A percentile compares a stretch with the other conserved stretches of the same genome.
Conservation (phyloP, 306 rosid species). For the Astragalus glycyphyllos region DNA sequence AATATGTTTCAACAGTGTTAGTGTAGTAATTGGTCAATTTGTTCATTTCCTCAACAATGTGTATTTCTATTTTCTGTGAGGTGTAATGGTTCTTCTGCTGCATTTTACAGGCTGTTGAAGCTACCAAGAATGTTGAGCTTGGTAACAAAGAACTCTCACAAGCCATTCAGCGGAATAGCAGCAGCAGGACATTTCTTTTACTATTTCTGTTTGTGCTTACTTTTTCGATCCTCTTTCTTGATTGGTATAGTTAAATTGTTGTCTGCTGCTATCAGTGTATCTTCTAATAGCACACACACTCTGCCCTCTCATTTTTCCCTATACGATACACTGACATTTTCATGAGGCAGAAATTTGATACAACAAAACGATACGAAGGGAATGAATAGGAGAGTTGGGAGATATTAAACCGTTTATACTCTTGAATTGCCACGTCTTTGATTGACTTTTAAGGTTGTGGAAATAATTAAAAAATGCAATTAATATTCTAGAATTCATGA, state of each 20-base stretch:
- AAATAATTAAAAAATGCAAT: no score
- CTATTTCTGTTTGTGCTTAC: conserved; percentile 88
- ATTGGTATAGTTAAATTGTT: conserved; percentile 78
- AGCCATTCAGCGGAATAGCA: conserved; percentile 79
- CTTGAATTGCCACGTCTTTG: background rate
- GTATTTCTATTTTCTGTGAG: conserved; percentile 1
- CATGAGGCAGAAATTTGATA: conserved; percentile 13
- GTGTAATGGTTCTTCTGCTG: conserved; percentile 26
- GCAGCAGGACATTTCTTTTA: conserved; percentile 92
- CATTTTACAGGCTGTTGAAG: conserved; percentile 86
- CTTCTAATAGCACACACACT: conserved; percentile 4
- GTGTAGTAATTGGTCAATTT: background rate
- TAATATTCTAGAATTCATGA: no score
- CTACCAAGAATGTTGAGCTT: conserved; percentile 85
- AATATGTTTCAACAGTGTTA: background rate
- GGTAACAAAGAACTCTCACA: conserved; percentile 95
- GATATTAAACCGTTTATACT: background rate
- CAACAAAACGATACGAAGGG: no score
- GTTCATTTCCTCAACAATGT: background rate
- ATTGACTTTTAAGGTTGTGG: no score
- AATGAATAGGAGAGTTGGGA: background rate
- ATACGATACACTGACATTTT: conserved; percentile 1
- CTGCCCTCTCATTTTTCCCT: conserved; percentile 5
- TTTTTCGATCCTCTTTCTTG: conserved; percentile 85
- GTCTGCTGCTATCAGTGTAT: conserved; percentile 36